Conservation (phyloP, 331 rosid species). For the Acacia pycnantha region DNA sequence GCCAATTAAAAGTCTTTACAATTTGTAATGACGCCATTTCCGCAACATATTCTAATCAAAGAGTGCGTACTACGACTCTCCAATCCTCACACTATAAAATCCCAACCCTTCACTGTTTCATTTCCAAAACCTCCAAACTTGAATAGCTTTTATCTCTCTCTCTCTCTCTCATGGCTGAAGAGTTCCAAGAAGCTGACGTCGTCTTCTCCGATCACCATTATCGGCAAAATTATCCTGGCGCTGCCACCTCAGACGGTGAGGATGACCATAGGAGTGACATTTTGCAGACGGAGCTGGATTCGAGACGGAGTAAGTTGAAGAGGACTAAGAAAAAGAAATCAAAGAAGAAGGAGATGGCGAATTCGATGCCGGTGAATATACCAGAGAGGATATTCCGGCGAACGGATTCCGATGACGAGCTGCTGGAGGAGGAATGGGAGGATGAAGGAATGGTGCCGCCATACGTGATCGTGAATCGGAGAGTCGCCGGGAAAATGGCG, state of each 20-base stretch:
- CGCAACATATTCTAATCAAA: conserved; percentile 26
- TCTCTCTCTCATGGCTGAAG: conserved; percentile 36
- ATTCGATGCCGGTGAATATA: conserved; percentile 47
- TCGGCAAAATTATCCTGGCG: background rate
- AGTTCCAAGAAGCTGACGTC: conserved; percentile 65
- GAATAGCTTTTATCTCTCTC: background rate
- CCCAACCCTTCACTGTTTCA: conserved; percentile 9
- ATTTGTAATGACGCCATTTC: conserved; percentile 38
- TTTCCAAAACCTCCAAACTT: conserved; percentile 16
- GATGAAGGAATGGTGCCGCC: conserved; percentile 59
- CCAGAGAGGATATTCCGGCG: conserved; percentile 33
- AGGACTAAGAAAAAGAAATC: conserved; percentile 5
- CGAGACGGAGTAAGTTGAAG: background rate
- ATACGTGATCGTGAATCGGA: conserved; percentile 44
- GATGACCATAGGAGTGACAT: conserved; percentile 11
- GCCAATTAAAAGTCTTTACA: background rate
- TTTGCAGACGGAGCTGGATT: background rate
- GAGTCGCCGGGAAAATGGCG: conserved; percentile 54
- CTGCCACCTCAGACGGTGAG: background rate
- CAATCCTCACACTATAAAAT: background rate
- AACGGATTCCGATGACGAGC: conserved; percentile 1
- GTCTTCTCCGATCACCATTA: conserved; percentile 51
- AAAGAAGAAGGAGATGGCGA: conserved; percentile 26
- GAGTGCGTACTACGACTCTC: conserved; percentile 41
- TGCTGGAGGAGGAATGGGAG: conserved; percentile 41